Evolutionary conservation across 2,329 filamentous ascomycete species (phyloP).

Genomic region (Aspergillus niger): DNA sequence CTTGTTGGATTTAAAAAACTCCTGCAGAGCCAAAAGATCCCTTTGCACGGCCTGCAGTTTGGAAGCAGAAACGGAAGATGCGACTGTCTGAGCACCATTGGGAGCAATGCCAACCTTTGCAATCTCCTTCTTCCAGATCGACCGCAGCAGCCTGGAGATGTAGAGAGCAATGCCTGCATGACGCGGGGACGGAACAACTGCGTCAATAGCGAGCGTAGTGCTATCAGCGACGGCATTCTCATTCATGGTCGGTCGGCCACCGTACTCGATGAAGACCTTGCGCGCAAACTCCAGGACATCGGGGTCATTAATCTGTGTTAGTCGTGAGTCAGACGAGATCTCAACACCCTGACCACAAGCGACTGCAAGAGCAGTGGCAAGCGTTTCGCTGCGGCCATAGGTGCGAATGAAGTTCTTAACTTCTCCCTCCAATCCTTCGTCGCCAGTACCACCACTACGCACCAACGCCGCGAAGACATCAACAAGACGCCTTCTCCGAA

Average conservation of each 20-base stretch:
- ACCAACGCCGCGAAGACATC: constrained; percentile 88
- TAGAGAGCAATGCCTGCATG: constrained; percentile 89
- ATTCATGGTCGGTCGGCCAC: constrained; percentile 80
- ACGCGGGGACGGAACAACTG: constrained; percentile 81
- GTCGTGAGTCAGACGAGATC: constrained; percentile 68
- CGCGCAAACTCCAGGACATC: constrained; percentile 82
- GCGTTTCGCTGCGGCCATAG: constrained; percentile 86
- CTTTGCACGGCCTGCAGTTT: constrained; percentile 80
- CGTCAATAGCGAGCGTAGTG: constrained; percentile 70
- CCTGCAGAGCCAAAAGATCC: constrained; percentile 73
- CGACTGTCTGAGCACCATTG: constrained; percentile 64
- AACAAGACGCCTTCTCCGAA: constrained; percentile 80
- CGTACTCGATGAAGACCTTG: constrained; percentile 87
- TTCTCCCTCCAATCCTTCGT: constrained; percentile 76
- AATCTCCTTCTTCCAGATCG: constrained; percentile 81
- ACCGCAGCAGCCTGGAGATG: constrained; percentile 81
- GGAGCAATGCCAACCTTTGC: constrained; percentile 59
- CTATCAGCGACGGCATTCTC: constrained; percentile 69
- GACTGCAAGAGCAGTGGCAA: constrained; percentile 88
- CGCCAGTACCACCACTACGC: constrained; percentile 67
- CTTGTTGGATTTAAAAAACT: constrained; percentile 84
- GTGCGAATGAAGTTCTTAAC: constrained; percentile 79
- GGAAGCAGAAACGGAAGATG: constrained; percentile 63
- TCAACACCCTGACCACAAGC: constrained; percentile 92
- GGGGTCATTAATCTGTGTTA: constrained; percentile 74